Evolutionary conservation across 495 filamentous ascomycete species (phyloP), one percentile per base, ranked within the genome.

Genomic region (Aspergillus hancockii): DNA sequence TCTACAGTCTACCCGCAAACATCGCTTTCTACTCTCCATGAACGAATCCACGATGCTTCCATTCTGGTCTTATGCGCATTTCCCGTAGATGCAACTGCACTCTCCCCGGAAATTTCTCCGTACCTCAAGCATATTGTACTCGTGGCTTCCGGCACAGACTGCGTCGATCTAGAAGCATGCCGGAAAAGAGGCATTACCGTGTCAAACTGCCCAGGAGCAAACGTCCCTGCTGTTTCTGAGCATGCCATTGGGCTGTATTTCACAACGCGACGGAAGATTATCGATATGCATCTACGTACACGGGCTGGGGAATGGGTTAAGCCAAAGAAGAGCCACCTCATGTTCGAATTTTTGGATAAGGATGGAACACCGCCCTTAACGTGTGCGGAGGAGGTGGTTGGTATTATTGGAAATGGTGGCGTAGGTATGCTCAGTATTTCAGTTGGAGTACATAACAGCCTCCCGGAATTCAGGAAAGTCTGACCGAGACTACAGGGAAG

Each of bases 221-320:
- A 82, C 52, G 70, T 76, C 13, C 79, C 79, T 23, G 63, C 75
- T n/a, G 83, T 85, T 0, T 76, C 74, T 7, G 82, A 85, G 60
- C 82, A 85, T 67, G 77, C 76, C 0, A 68, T 85, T 16, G 75
- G 74, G 22, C 61, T 85, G 50, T 85, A 83, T 59, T 85, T 83
- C 63, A 73, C 81, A 4, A 66, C 77, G 49, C 71, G 82, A 45
- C 71, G 84, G 46, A 74, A 72, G n/a, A 64, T 83, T 7, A 65
- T 77, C 8, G 58, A 70, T 18, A 67, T 82, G 66, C 76, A 74
- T 69, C 54, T 52, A 22, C 49, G 56, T 57, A 79, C 63, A 18
- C 71, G 71, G 58, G 71, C 71, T 9, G 69, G 63, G 7, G 61
- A 60, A 4, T 73, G 70, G 70, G 31, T 50, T 36, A 58, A 57